Percentiles rank a stretch among this genome's conserved stretches.
Evolutionary conservation across 2,329 filamentous ascomycete genomes (phyloP).

Genomic region (Paraconiothyrium sp.): DNA sequence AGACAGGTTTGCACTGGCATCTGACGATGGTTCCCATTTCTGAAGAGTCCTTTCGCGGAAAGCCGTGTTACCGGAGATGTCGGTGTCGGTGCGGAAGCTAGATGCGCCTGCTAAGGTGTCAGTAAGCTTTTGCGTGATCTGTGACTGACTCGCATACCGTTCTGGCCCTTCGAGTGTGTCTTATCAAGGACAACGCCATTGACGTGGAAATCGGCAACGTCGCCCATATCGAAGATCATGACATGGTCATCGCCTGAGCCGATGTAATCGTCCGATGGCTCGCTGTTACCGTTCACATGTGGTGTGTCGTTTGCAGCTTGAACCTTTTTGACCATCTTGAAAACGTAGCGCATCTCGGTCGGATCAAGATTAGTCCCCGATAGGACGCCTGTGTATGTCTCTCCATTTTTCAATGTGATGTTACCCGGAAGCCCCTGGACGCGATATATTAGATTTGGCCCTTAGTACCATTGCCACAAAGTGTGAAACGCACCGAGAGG

Average conservation of each 20-base stretch:
- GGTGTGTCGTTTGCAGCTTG: conserved; percentile 51
- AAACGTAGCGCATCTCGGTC: conserved; percentile 63
- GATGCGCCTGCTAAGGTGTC: conserved; percentile 37
- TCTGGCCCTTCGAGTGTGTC: conserved; percentile 61
- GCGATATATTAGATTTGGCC: conserved; percentile 23
- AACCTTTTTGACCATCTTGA: conserved; percentile 72
- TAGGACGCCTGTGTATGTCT: conserved; percentile 69
- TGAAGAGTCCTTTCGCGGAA: conserved; percentile 79
- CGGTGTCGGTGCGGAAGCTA: conserved; percentile 84
- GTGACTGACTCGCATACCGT: conserved; percentile 59
- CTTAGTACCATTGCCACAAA: not conserved
- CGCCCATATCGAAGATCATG: conserved; percentile 70
- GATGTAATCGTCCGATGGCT: conserved; percentile 53
- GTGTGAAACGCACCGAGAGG: conserved; percentile 61
- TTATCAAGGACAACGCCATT: conserved; percentile 63
- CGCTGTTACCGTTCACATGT: conserved; percentile 58
- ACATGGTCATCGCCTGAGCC: conserved; percentile 59
- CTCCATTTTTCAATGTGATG: conserved; percentile 68
- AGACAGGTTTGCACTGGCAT: conserved; percentile 71
- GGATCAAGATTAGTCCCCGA: conserved; percentile 64
- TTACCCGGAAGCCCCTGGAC: conserved; percentile 64
- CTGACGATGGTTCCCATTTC: conserved; percentile 78
- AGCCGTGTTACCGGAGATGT: conserved; percentile 80
- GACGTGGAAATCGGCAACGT: conserved; percentile 66
- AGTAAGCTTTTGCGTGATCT: conserved; percentile 11